These are phyloP conservation scores for Aspergillus oerlinghausenensis DNA, from an alignment of 2,329 filamentous ascomycete genomes.

Conservation along the genomic window DNA sequence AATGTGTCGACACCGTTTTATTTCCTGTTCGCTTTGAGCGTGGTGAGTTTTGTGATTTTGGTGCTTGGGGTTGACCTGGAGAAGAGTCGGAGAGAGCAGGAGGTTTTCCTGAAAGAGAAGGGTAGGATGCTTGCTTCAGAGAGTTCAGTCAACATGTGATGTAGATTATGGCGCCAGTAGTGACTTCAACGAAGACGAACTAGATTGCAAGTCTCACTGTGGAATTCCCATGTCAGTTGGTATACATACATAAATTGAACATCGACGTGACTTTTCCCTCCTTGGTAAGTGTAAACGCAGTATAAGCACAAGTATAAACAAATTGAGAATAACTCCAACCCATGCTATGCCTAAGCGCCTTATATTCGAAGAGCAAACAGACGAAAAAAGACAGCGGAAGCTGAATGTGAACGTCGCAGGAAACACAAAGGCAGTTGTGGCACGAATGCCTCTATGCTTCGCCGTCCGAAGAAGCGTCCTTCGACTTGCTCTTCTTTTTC, in stretches of 20 bases:
- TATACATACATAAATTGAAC: background rate
- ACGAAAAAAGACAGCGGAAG: conserved; percentile 3
- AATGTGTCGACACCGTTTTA: conserved; percentile 63
- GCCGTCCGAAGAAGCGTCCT: conserved; percentile 23
- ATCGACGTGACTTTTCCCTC: background rate
- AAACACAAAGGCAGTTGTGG: conserved; percentile 9
- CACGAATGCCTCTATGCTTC: conserved; percentile 17
- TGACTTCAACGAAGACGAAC: background rate
- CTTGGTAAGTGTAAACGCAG: background rate
- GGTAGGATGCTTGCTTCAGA: background rate
- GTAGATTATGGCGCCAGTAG: background rate
- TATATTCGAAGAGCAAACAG: conserved; percentile 6
- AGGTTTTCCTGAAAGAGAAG: conserved; percentile 46
- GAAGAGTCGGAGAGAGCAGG: conserved; percentile 58
- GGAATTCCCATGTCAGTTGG: background rate
- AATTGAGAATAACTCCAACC: conserved; percentile 30
- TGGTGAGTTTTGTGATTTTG: conserved; percentile 52
- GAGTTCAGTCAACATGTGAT: background rate
- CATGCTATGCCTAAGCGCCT: conserved; percentile 37
- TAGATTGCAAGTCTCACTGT: background rate
- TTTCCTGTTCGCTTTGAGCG: conserved; percentile 57
- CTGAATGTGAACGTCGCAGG: conserved; percentile 1
- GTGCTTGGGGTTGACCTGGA: conserved; percentile 56
- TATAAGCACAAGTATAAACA: background rate
- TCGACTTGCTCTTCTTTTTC: conserved; percentile 40